Percentiles rank a stretch among this genome's conserved stretches.
phyloP scores from a whole-genome alignment of 768 basidiomycete species.

The Boletus pseudo-olivaceus region DNA sequence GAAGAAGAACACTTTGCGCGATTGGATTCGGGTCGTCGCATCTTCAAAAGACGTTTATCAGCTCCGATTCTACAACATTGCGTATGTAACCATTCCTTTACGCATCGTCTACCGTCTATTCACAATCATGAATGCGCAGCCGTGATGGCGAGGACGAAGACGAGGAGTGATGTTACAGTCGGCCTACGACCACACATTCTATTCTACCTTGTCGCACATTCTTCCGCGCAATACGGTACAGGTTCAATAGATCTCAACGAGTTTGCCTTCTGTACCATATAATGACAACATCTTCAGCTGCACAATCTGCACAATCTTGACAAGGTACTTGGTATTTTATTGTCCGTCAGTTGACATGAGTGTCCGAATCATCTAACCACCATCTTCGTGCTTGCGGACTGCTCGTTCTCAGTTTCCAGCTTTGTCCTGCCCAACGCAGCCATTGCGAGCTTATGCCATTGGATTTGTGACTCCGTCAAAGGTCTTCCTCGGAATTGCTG shows the following conservation, averaged over 20 bases:
- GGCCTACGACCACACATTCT: not conserved
- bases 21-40: conserved; percentile 98
- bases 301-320: not conserved
- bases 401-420: conserved; percentile 28
- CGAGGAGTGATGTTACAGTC: conserved; percentile 36
- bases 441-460: conserved; percentile 74
- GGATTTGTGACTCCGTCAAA: conserved; percentile 53
- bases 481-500: conserved; percentile 63
- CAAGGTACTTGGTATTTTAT: not conserved
- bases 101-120: not conserved
- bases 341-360: not conserved
- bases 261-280: not conserved
- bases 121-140: conserved; percentile 22
- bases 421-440: conserved; percentile 55
- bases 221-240: conserved; percentile 7
- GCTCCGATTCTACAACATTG: conserved; percentile 92
- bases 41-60: conserved; percentile 92
- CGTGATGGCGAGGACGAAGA: conserved; percentile 55
- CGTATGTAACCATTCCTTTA: conserved; percentile 44
- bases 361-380: conserved; percentile 13
- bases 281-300: not conserved
- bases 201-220: not conserved
- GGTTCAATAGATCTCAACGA: not conserved
- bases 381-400: conserved; percentile 10
- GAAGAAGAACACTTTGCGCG: conserved; percentile 94